phyloP scores from a whole-genome alignment of 73 alveolate genomes.

The Stentor coeruleus region DNA sequence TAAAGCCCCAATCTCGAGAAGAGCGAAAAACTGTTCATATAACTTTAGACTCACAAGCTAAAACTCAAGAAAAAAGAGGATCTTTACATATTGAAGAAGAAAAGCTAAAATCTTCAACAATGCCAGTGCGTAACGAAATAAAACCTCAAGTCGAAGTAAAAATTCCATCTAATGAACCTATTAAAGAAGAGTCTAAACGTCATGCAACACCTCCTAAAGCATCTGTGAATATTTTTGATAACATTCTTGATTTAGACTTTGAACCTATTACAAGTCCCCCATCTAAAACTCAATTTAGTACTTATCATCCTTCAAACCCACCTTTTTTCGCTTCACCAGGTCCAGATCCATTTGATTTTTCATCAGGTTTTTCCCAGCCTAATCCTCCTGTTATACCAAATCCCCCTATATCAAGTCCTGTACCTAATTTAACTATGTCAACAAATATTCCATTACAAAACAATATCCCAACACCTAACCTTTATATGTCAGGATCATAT shows the following conservation, averaged over 20 bases:
- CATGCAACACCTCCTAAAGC: neutral
- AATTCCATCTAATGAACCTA: neutral
- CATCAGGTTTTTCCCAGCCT: too few relatives aligned
- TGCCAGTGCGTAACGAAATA: neutral
- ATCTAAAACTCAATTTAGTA: neutral
- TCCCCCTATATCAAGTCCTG: too few relatives aligned
- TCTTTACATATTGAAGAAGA: neutral
- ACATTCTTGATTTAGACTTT: neutral
- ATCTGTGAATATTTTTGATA: neutral
- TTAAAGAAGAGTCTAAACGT: neutral
- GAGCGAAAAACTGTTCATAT: neutral
- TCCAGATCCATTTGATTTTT: too few relatives aligned
- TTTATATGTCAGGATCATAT: too few relatives aligned
- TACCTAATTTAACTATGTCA: too few relatives aligned
- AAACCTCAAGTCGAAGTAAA: neutral
- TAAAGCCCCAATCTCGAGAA: too few relatives aligned
- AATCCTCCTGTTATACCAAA: too few relatives aligned
- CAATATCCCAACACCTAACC: too few relatives aligned
- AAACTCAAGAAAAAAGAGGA: neutral
- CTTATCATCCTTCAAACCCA: neutral
- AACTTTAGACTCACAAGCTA: neutral
- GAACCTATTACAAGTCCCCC: constrained; percentile 9
- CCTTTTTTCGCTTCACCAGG: too few relatives aligned
- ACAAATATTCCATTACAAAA: too few relatives aligned
- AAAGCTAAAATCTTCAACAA: neutral